Base-by-base conservation (phyloP, 2,329 filamentous ascomycete species). In the Cryphonectria radicalis region DNA sequence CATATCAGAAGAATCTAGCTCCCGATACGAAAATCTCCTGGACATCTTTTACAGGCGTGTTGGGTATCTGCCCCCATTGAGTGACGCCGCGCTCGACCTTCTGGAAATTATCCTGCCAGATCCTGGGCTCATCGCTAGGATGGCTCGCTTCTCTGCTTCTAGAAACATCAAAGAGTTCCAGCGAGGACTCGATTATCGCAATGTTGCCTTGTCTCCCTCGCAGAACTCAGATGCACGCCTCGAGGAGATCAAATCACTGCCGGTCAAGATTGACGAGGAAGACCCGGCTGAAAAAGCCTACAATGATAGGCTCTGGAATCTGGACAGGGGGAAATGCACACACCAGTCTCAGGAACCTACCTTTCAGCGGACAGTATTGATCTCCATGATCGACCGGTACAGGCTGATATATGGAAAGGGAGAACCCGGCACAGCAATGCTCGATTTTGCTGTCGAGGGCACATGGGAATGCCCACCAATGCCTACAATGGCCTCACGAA, bases 401-500 rank as follows among this genome's bases (percentile, higher is more conserved):
- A 64, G 69, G 32, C 63, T 67, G n/a, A 62, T 70, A 50, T 70
- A 70, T 8, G 57, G 35, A 8, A 55, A 50, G 22, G 64, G 42
- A 53, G 42, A 63, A 6, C 53, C 19, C 17, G n/a, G 25, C 17
- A 13, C 28, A 35, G 22, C 64, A 42, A 37, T 63, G 28, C 64
- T 70, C 14, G 64, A 70, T n/a, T 70, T 70, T 63, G 19, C 69
- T 50, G 57, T 70, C 46, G 69, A 70, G 40, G 66, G 57, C 40
- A 19, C n/a, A 3, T 70, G 69, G 64, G 60, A 43, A 4, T 70
- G 64, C 63, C 69, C 55, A 6, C 64, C 64, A 6, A 68, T 68
- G 67, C 67, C 67, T 22, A 68, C 67, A 28, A n/a, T 40, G 7
- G 67, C 67, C 40, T 22, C 28, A 3, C n/a, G 22, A 19, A 42